A percentile compares a stretch with the other conserved stretches of the same genome.
Evolutionary conservation across 495 filamentous ascomycete genomes (phyloP).

Genomic region (Aspergillus bridgeri): DNA sequence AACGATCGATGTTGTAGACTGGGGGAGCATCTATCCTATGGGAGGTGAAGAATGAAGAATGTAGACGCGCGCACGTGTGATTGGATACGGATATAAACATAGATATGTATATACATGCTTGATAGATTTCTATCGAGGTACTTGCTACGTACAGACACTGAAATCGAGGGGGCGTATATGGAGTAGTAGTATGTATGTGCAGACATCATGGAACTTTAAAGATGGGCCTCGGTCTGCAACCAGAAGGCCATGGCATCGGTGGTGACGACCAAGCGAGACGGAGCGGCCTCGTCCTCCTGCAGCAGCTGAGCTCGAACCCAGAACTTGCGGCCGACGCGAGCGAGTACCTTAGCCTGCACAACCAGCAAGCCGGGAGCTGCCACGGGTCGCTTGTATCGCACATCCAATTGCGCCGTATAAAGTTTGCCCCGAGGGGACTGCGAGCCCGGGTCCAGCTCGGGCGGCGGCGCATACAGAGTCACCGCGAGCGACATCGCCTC

Average conservation of each 20-base stretch:
- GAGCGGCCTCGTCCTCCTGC: conserved; percentile 33
- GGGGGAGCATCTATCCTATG: conserved; percentile 5
- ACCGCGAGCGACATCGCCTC: conserved; percentile 49
- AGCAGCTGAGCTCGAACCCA: conserved; percentile 41
- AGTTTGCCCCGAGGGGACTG: conserved; percentile 30
- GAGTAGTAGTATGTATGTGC: conserved; percentile 7
- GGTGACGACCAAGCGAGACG: conserved; percentile 26
- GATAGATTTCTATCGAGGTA: too few relatives aligned
- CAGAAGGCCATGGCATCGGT: conserved; percentile 45
- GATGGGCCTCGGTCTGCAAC: conserved; percentile 27
- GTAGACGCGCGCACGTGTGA: too few relatives aligned
- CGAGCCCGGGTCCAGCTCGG: conserved; percentile 5
- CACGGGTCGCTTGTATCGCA: conserved; percentile 37
- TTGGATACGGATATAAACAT: too few relatives aligned
- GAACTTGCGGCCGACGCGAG: conserved; percentile 34
- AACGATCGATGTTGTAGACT: conserved; percentile 36
- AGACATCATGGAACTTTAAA: conserved; percentile 13
- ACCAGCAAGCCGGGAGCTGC: conserved; percentile 31
- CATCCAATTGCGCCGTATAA: conserved; percentile 42
- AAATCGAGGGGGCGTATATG: too few relatives aligned
- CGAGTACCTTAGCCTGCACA: conserved; percentile 32
- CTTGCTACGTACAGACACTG: too few relatives aligned
- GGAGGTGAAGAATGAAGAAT: too few relatives aligned
- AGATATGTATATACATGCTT: too few relatives aligned
- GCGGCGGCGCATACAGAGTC: conserved; percentile 25